These are phyloP conservation scores for Cladosporium sp. DNA, from an alignment of 2,329 filamentous ascomycete species.

Conservation along the genomic window DNA sequence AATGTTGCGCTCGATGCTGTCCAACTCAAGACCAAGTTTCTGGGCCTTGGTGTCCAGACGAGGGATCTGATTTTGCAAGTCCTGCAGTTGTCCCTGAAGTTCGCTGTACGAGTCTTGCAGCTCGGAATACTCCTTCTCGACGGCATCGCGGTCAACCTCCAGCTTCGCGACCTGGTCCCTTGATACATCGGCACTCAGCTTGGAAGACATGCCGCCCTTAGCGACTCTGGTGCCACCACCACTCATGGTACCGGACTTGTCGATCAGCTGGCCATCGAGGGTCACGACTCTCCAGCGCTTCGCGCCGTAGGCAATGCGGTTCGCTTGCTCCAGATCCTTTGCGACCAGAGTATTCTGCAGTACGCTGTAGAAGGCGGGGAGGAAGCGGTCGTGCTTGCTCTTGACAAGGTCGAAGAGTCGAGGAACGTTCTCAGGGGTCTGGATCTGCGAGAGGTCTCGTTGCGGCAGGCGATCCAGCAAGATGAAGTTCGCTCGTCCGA, in stretches of 20 bases:
- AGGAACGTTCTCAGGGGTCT: constrained; percentile 87
- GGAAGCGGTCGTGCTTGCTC: constrained; percentile 79
- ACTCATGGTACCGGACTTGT: constrained; percentile 98
- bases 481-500: constrained; percentile 95
- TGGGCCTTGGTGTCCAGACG: constrained; percentile 83
- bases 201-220: constrained; percentile 93
- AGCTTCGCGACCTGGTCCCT: constrained; percentile 85
- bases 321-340: constrained; percentile 87
- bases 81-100: constrained; percentile 65
- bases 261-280: constrained; percentile 88
- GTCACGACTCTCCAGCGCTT: constrained; percentile 95
- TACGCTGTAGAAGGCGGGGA: constrained; percentile 88
- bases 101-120: constrained; percentile 81
- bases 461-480: constrained; percentile 79
- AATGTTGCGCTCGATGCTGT: constrained; percentile 78
- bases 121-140: constrained; percentile 75
- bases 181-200: constrained; percentile 76
- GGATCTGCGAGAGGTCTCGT: constrained; percentile 70
- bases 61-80: constrained; percentile 72
- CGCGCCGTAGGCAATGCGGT: constrained; percentile 91
- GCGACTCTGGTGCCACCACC: constrained; percentile 89
- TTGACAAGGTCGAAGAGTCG: constrained; percentile 89
- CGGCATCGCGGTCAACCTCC: constrained; percentile 75
- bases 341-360: constrained; percentile 94
- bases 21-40: constrained; percentile 81